Evolutionary conservation across 768 basidiomycete species (phyloP).

Genomic region (Epithele typhae): DNA sequence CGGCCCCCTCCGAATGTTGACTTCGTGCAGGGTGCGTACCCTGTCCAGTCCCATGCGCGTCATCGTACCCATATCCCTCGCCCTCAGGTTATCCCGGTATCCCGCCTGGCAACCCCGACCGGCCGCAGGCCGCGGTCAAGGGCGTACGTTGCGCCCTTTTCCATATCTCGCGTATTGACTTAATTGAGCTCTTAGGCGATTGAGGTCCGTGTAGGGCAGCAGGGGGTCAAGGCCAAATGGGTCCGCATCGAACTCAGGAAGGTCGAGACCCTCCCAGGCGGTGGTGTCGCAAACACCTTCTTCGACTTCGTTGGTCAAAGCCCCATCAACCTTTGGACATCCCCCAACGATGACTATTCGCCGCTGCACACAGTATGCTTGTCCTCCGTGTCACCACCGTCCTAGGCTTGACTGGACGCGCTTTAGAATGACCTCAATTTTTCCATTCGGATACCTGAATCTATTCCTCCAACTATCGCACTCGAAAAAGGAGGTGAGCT

Average conservation of each 20-base stretch:
- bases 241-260: constrained; percentile 89
- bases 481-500: constrained; percentile 68
- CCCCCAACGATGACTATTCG: constrained; percentile 65
- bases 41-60: background rate
- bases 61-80: constrained; percentile 3
- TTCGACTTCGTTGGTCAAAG: constrained; percentile 79
- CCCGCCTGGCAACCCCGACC: constrained; percentile 68
- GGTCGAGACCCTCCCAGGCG: constrained; percentile 78
- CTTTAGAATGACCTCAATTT: constrained; percentile 83
- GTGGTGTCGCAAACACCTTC: constrained; percentile 64
- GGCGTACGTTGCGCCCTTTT: constrained; percentile 52
- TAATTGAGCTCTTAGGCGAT: constrained; percentile 50
- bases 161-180: too few species aligned
- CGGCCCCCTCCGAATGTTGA: constrained; percentile 88
- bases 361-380: constrained; percentile 55
- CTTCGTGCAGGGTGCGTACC: constrained; percentile 65
- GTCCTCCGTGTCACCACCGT: background rate
- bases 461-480: constrained; percentile 81
- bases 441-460: constrained; percentile 87
- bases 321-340: constrained; percentile 80
- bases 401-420: constrained; percentile 1
- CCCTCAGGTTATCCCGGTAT: constrained; percentile 79
- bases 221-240: constrained; percentile 88
- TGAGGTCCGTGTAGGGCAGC: constrained; percentile 72
- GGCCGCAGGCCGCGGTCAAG: constrained; percentile 80